Percentiles rank a stretch among this genome's conserved stretches.
Evolutionary conservation across 192 early-diverging fungal species (phyloP).

Genomic region (Lunasporangiospora selenospora): DNA sequence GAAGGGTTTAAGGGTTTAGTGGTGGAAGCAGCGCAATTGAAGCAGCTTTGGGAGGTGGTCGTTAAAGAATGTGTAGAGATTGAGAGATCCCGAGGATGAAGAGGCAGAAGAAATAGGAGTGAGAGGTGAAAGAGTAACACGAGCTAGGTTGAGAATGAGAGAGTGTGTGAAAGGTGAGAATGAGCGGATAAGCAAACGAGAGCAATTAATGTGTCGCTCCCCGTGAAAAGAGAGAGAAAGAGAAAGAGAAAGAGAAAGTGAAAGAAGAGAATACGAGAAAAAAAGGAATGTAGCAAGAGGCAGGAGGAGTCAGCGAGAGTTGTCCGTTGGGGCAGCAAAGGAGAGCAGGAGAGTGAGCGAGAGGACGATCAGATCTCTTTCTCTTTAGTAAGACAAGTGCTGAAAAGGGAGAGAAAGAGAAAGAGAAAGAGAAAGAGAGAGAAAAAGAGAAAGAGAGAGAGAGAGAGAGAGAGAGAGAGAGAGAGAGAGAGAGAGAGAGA

Average conservation of each 20-base stretch:
- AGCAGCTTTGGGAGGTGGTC: too few species aligned
- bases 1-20: too few species aligned
- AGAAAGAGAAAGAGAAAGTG: not conserved
- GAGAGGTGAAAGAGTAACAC: not conserved
- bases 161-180: not conserved
- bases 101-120: not conserved
- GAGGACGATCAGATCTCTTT: too few species aligned
- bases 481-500: not conserved
- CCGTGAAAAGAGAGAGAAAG: not conserved
- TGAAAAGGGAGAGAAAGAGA: not conserved
- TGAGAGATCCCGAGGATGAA: not conserved
- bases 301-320: not conserved
- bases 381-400: not conserved
- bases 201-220: too few species aligned
- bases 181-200: not conserved
- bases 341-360: not conserved
- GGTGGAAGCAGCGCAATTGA: too few species aligned
- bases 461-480: not conserved
- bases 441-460: not conserved
- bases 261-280: constrained; percentile 2
- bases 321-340: not conserved
- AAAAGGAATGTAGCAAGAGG: not conserved
- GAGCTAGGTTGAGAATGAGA: not conserved
- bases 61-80: too few species aligned
- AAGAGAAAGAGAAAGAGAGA: not conserved